phyloP scores from a whole-genome alignment of 1,284 basidiomycete species.

The Rhodotorula sp. region DNA sequence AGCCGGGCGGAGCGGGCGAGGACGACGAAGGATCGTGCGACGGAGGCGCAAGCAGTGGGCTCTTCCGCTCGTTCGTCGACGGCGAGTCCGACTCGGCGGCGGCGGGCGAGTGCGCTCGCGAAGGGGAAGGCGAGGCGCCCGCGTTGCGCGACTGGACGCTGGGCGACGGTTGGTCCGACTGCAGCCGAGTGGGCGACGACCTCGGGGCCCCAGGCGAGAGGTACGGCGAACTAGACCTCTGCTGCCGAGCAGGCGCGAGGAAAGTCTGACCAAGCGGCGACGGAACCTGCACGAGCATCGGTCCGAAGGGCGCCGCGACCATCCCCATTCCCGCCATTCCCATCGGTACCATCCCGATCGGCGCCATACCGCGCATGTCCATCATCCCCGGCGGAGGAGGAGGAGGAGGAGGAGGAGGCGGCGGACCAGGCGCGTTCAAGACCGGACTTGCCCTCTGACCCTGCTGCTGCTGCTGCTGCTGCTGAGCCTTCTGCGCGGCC shows the following conservation, averaged over 20 bases:
- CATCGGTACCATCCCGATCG: too few species aligned
- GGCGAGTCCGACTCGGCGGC: too few species aligned
- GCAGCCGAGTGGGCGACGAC: too few species aligned
- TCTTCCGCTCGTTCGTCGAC: too few species aligned
- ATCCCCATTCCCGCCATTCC: not conserved
- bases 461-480: not conserved
- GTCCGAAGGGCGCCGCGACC: not conserved
- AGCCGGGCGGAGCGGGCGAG: not conserved
- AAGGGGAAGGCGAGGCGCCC: not conserved
- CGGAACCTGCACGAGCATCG: slow-evolving; percentile 4
- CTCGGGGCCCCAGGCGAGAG: not conserved
- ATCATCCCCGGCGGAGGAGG: not conserved
- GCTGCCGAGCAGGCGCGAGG: not conserved
- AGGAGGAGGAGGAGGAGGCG: not conserved
- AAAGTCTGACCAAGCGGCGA: not conserved
- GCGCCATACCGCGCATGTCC: too few species aligned
- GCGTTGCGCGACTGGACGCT: not conserved
- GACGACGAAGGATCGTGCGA: not conserved
- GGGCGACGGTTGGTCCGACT: not conserved
- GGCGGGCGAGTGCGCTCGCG: not conserved
- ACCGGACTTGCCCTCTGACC: slow-evolving; percentile 1
- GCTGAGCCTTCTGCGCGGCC: slow-evolving; percentile 28
- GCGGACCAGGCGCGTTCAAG: too few species aligned
- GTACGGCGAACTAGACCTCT: not conserved
- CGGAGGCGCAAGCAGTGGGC: not conserved